Conservation (phyloP, 2,329 filamentous ascomycete genomes). For the Ophiocordyceps camponoti-rufipedis region DNA sequence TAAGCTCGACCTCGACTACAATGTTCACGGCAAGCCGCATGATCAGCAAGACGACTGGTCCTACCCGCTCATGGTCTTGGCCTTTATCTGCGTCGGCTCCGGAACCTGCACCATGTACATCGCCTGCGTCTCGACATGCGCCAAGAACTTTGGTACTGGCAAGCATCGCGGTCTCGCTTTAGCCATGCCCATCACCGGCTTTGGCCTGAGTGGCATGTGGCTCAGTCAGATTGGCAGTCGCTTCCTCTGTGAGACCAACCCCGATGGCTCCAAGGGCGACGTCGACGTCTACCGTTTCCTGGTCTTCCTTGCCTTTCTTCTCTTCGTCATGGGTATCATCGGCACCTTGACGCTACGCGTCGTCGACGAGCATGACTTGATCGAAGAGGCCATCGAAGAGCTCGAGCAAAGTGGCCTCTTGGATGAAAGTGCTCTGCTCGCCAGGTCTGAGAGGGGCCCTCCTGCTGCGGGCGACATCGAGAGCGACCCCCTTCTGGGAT, state of each 20-base stretch:
- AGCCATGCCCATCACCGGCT: constrained; percentile 77
- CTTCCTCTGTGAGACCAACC: constrained; percentile 50
- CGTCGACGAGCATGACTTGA: constrained; percentile 71
- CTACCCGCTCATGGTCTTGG: constrained; percentile 66
- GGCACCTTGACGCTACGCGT: constrained; percentile 60
- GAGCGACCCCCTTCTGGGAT: constrained; percentile 20
- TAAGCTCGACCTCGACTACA: constrained; percentile 28
- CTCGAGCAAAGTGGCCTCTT: constrained; percentile 77
- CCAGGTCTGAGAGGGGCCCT: constrained; percentile 30
- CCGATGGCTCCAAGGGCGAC: constrained; percentile 44
- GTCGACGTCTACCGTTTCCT: constrained; percentile 75
- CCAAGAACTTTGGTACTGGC: constrained; percentile 91
- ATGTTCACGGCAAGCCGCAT: constrained; percentile 13
- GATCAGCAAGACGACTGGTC: constrained; percentile 39
- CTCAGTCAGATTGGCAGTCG: constrained; percentile 73
- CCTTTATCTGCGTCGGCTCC: constrained; percentile 67
- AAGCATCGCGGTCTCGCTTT: constrained; percentile 78
- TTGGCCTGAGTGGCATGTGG: constrained; percentile 92
- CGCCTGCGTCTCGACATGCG: constrained; percentile 78
- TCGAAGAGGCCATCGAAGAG: constrained; percentile 78
- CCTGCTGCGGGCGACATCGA: constrained; percentile 30
- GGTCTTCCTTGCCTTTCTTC: constrained; percentile 58
- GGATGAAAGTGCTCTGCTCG: constrained; percentile 56
- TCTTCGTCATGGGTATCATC: constrained; percentile 51
- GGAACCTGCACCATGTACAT: constrained; percentile 84